These are phyloP conservation scores for Blastomyces gilchristii DNA, from an alignment of 2,329 filamentous ascomycete species.

Conservation along the genomic window DNA sequence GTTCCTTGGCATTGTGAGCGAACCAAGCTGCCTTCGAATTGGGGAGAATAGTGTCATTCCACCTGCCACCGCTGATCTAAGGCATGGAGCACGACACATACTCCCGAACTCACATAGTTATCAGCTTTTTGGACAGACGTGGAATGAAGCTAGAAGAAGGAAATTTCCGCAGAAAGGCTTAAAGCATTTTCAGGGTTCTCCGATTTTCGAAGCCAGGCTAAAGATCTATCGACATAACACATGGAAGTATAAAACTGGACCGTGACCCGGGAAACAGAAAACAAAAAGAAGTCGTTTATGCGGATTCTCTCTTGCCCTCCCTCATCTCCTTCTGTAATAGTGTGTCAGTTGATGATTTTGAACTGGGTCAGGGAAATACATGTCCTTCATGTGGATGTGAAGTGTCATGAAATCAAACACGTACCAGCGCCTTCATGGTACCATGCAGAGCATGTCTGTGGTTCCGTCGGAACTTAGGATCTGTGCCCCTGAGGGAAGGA, in stretches of 20 bases:
- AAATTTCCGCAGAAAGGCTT: background rate
- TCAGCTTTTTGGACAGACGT: background rate
- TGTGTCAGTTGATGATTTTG: constrained; percentile 24
- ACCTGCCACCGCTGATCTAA: background rate
- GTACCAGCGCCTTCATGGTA: constrained; percentile 93
- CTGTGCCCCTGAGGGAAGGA: constrained; percentile 95
- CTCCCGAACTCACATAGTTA: background rate
- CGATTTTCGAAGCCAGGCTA: background rate
- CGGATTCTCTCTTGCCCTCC: constrained; percentile 86
- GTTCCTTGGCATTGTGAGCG: constrained; percentile 1
- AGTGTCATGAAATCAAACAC: constrained; percentile 28
- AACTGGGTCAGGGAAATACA: background rate
- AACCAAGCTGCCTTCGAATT: constrained; percentile 15
- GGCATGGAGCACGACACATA: background rate
- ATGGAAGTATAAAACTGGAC: constrained; percentile 12
- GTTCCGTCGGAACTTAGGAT: constrained; percentile 99
- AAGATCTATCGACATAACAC: constrained; percentile 15
- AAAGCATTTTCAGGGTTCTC: constrained; percentile 9
- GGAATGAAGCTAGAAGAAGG: background rate
- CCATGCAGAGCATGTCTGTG: constrained; percentile 99
- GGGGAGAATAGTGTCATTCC: background rate
- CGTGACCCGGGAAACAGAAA: constrained; percentile 18
- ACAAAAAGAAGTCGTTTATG: constrained; percentile 45
- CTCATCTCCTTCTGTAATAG: constrained; percentile 78
- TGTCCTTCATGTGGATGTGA: constrained; percentile 9